Conservation (phyloP, 129 eudicot genomes). For the Solidago caesia region DNA sequence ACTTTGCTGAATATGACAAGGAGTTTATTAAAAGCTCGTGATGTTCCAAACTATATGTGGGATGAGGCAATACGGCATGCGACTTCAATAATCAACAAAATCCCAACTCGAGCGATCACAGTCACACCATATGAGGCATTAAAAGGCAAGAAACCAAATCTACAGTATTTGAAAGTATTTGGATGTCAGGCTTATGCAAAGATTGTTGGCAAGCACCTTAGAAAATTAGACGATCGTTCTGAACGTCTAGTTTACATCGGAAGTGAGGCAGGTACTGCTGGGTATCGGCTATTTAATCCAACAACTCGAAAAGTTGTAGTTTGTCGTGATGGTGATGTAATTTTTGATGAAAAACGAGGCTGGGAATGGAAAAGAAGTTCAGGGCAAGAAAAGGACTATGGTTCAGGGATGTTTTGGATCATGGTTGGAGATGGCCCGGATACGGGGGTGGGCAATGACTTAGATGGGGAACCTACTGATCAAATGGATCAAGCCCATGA, state of each 20-base stretch:
- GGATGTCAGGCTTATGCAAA: background rate
- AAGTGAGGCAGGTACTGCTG: background rate
- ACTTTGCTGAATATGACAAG: slow-evolving; percentile 21
- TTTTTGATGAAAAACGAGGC: background rate
- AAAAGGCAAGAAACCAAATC: background rate
- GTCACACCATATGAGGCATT: background rate
- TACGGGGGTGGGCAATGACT: background rate
- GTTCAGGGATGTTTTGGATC: too few relatives aligned
- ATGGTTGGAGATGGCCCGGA: background rate
- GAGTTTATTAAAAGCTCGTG: slow-evolving; percentile 16
- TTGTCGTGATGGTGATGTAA: background rate
- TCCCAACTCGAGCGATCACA: background rate
- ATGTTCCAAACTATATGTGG: slow-evolving; percentile 9
- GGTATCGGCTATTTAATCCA: slow-evolving; percentile 2
- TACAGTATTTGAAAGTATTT: background rate
- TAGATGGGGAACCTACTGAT: background rate
- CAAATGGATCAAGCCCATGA: background rate
- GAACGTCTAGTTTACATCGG: background rate
- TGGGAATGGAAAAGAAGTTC: background rate
- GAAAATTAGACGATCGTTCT: background rate
- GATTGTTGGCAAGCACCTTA: background rate
- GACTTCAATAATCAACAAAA: background rate
- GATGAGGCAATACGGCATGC: background rate
- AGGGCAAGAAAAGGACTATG: background rate
- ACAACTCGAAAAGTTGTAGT: background rate